Conservation (phyloP, 345 rosid species). For the Hibiscus tridactylites region DNA sequence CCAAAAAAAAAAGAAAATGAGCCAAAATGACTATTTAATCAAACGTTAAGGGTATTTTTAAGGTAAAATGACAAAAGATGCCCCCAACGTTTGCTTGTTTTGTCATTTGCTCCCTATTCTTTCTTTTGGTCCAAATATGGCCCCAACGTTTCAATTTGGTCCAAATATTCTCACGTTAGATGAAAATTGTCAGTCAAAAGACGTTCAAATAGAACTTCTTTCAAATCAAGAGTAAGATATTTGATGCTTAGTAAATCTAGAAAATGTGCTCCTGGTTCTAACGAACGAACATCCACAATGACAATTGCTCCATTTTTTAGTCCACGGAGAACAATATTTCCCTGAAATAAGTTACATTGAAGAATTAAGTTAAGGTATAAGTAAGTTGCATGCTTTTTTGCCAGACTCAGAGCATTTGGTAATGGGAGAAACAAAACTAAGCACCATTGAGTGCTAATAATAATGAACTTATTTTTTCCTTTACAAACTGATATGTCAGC, state of each 20-base stretch:
- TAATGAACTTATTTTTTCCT: not conserved
- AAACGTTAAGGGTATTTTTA: no score
- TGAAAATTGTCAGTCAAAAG: no score
- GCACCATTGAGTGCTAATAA: not conserved
- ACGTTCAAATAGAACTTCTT: not conserved
- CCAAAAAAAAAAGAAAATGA: no score
- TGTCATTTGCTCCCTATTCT: no score
- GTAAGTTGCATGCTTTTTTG: not conserved
- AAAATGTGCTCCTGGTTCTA: constrained; percentile 32
- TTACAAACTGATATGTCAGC: not conserved
- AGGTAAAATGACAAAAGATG: no score
- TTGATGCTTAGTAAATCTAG: constrained; percentile 34
- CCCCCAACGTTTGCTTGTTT: no score
- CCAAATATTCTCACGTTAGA: no score
- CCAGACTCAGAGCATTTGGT: not conserved
- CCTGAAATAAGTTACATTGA: constrained; percentile 35
- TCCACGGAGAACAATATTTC: constrained; percentile 64
- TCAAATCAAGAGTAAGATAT: constrained; percentile 35
- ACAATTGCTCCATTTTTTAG: constrained; percentile 84
- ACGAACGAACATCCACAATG: constrained; percentile 58
- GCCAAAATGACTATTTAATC: no score
- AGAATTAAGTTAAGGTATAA: constrained; percentile 3
- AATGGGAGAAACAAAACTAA: not conserved
- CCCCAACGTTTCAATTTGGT: no score
- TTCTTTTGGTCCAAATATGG: no score